Percentiles rank a stretch among this genome's conserved stretches.
These are phyloP conservation scores for Leishmania tarentolae DNA, from an alignment of 208 protist genomes.

Conservation along the genomic window DNA sequence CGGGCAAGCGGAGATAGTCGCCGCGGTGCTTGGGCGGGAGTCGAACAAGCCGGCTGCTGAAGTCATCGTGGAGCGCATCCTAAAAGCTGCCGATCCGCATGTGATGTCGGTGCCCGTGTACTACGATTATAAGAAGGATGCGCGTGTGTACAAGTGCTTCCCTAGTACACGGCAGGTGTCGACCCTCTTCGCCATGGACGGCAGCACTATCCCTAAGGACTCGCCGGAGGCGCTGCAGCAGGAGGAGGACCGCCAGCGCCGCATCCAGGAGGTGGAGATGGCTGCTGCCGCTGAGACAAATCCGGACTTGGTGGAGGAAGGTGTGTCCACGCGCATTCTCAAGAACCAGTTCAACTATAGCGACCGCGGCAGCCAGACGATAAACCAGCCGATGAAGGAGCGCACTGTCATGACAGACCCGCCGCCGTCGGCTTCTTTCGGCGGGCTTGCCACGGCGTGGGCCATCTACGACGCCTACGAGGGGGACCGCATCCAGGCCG, in stretches of 20 bases:
- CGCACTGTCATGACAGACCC: constrained; percentile 91
- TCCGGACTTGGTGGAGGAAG: constrained; percentile 80
- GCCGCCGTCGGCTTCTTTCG: constrained; percentile 89
- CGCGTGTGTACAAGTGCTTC: constrained; percentile 88
- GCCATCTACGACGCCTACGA: constrained; percentile 96
- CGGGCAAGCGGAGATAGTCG: constrained; percentile 10
- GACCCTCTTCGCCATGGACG: constrained; percentile 86
- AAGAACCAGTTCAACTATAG: constrained; percentile 99
- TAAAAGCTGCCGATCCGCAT: constrained; percentile 93
- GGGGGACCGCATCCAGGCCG: constrained; percentile 87
- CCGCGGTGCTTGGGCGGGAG: constrained; percentile 16
- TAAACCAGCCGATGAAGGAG: constrained; percentile 91
- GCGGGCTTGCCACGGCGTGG: constrained; percentile 92
- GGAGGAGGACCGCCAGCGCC: constrained; percentile 78
- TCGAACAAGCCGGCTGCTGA: constrained; percentile 37
- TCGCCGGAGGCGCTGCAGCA: constrained; percentile 90
- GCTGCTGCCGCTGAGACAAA: constrained; percentile 87
- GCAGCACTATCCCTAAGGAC: constrained; percentile 81
- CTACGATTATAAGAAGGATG: constrained; percentile 94
- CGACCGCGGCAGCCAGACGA: constrained; percentile 95
- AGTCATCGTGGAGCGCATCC: constrained; percentile 91
- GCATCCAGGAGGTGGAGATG: constrained; percentile 65
- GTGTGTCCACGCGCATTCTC: constrained; percentile 87
- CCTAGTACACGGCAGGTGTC: constrained; percentile 88
- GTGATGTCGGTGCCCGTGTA: constrained; percentile 92